Percentiles rank a stretch among this genome's conserved stretches.
Conservation (phyloP, 2,329 filamentous ascomycete genomes). For the Aspergillus neotritici region DNA sequence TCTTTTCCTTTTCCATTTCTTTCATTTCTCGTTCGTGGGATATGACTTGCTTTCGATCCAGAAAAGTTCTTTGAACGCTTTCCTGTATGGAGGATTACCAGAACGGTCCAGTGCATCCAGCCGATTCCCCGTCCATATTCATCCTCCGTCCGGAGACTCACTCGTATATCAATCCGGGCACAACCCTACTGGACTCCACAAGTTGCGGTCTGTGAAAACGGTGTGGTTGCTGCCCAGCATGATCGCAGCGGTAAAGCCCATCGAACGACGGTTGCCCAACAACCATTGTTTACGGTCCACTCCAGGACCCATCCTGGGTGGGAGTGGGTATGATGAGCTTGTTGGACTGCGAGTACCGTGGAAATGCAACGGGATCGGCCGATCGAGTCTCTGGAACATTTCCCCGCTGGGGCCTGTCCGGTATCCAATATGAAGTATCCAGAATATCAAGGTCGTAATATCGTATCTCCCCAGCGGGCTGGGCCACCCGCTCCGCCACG, state of each 20-base stretch:
- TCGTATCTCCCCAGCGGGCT: too few relatives aligned
- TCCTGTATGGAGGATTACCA: too few relatives aligned
- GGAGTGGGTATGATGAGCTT: slow-evolving; percentile 6
- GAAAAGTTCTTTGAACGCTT: too few relatives aligned
- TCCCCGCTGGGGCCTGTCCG: too few relatives aligned
- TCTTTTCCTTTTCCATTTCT: too few relatives aligned
- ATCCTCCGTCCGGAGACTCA: too few relatives aligned
- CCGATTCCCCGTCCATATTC: too few relatives aligned
- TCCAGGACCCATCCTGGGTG: not conserved
- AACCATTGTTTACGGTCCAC: slow-evolving; percentile 7
- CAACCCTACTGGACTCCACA: slow-evolving; percentile 1
- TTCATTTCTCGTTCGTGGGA: too few relatives aligned
- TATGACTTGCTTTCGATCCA: too few relatives aligned
- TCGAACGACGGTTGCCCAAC: slow-evolving; percentile 25
- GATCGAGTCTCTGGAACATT: slow-evolving; percentile 2
- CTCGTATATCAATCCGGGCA: too few relatives aligned
- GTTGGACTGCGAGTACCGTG: slow-evolving; percentile 8
- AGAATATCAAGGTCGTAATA: not conserved
- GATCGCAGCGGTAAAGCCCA: slow-evolving; percentile 29
- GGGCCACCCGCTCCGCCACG: too few relatives aligned
- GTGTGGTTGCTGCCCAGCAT: slow-evolving; percentile 32
- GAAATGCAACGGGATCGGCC: slow-evolving; percentile 3
- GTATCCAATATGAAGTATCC: not conserved
- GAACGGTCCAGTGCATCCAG: too few relatives aligned
- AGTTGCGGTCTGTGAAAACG: slow-evolving; percentile 17